Conservation (phyloP, 2,329 filamentous ascomycete genomes). For the Monilinia fructigena region DNA sequence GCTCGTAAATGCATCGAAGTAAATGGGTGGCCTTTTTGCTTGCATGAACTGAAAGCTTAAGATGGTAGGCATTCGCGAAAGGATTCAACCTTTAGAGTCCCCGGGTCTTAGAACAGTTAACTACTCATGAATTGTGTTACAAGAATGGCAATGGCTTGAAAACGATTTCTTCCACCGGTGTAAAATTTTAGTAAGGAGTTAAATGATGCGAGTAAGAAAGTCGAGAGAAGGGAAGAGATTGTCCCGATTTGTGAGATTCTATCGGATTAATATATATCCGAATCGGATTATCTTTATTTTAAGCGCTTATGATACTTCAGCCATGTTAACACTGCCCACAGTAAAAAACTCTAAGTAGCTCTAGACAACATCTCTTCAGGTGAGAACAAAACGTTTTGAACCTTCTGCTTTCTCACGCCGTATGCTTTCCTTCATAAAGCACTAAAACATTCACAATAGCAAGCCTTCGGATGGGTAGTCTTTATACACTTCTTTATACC, state of each 20-base stretch:
- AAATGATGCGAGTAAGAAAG: background rate
- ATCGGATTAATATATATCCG: conserved; percentile 1
- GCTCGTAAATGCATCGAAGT: conserved; percentile 2
- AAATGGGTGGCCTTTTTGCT: background rate
- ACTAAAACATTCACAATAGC: no score
- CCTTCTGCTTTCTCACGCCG: background rate
- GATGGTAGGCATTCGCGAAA: conserved; percentile 1
- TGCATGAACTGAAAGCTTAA: background rate
- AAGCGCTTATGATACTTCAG: background rate
- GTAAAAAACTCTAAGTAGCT: no score
- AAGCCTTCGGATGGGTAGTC: background rate
- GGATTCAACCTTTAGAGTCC: background rate
- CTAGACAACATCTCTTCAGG: background rate
- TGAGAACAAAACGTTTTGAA: background rate
- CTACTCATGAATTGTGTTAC: background rate
- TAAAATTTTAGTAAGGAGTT: background rate
- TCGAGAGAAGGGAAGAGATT: background rate
- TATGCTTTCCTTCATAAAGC: no score
- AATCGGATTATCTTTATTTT: background rate
- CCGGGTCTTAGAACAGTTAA: no score
- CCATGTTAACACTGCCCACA: conserved; percentile 3
- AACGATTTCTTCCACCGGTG: background rate
- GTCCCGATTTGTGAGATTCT: background rate
- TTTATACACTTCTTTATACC: no score
- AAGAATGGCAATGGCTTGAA: conserved; percentile 1